A percentile compares a stretch with the other conserved stretches of the same genome.
phyloP scores from a whole-genome alignment of 2,329 filamentous ascomycete species.

The Pleochaeta shiraiana region DNA sequence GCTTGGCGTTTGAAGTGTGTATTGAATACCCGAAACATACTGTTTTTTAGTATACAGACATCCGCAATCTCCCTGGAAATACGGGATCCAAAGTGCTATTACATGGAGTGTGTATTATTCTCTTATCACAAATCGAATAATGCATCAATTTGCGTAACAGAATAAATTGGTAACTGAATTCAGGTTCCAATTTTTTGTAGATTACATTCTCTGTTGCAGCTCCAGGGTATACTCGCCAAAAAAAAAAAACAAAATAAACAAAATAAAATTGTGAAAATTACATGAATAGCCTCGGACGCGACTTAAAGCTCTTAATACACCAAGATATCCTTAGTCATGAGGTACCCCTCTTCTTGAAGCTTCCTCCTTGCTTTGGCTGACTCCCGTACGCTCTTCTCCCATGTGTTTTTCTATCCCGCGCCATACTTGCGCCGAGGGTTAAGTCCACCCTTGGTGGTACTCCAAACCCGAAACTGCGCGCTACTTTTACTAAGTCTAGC shows the following conservation, averaged over 20 bases:
- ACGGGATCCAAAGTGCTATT: not conserved
- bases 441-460: constrained; percentile 63
- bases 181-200: not conserved
- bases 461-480: constrained; percentile 63
- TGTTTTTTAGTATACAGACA: not conserved
- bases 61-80: not conserved
- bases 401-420: constrained; percentile 45
- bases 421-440: constrained; percentile 53
- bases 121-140: no score
- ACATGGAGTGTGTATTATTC: not conserved
- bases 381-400: constrained; percentile 54
- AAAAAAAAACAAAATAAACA: not conserved
- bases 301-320: no score
- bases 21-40: not conserved
- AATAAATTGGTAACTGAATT: not conserved
- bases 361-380: constrained; percentile 40
- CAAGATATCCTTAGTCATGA: no score
- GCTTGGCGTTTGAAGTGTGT: not conserved
- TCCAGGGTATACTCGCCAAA: no score
- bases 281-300: not conserved
- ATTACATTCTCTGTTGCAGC: not conserved
- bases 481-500: constrained; percentile 62
- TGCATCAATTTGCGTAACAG: not conserved
- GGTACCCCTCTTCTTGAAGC: constrained; percentile 17
- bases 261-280: not conserved